phyloP scores from a whole-genome alignment of 1,284 basidiomycete genomes.

The Papiliotrema laurentii region DNA sequence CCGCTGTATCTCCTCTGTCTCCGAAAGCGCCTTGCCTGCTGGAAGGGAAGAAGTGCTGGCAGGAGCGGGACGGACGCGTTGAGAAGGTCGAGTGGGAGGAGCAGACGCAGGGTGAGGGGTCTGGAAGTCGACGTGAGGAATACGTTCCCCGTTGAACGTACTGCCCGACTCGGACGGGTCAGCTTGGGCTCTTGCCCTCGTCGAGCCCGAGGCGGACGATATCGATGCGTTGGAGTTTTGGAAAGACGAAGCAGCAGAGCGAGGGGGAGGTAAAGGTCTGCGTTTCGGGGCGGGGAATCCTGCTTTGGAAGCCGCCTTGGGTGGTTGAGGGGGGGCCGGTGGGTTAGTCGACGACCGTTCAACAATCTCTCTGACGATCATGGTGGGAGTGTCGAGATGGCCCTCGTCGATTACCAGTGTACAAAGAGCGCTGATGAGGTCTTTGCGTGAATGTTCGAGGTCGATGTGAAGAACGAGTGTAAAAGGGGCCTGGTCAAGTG shows the following conservation, averaged over 20 bases:
- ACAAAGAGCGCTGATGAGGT: slow-evolving; percentile 1
- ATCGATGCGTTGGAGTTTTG: background rate
- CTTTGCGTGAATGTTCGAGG: background rate
- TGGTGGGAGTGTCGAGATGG: no score
- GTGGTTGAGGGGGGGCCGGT: slow-evolving; percentile 4
- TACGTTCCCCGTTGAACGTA: background rate
- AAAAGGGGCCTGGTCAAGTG: slow-evolving; percentile 19
- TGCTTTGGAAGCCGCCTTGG: background rate
- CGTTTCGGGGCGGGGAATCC: slow-evolving; percentile 4
- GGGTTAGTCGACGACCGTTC: background rate
- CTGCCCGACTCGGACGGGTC: background rate
- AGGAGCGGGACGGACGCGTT: background rate
- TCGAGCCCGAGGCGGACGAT: no score
- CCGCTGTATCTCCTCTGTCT: background rate
- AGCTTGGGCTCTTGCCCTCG: no score
- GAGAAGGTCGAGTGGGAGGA: slow-evolving; percentile 15
- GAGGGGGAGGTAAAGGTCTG: background rate
- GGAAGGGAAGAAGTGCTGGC: background rate
- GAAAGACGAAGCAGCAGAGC: background rate
- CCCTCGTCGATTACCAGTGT: background rate
- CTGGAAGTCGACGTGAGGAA: slow-evolving; percentile 1
- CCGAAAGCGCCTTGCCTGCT: background rate
- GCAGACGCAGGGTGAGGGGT: slow-evolving; percentile 17
- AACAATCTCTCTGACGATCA: slow-evolving; percentile 8
- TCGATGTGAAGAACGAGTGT: background rate